Evolutionary conservation across 306 rosid species (phyloP), one percentile per base, ranked within the genome.

Genomic region (Psophocarpus tetragonolobus): DNA sequence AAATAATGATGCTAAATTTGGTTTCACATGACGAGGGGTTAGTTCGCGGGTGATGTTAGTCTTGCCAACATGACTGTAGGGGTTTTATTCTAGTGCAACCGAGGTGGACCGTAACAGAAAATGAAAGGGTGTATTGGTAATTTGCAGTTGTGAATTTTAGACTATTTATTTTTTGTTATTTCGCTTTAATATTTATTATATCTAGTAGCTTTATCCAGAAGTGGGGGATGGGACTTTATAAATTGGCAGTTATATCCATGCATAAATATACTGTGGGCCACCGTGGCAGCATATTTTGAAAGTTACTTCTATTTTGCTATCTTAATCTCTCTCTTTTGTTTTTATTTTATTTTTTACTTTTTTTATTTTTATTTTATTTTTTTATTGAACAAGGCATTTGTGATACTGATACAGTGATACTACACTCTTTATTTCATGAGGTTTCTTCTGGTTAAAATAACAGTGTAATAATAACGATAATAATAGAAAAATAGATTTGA

Each of bases 1-100:
- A 54, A 70, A 69, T 68, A 21, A 69, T 66, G 18, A 18, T 62
- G 58, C 4, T 76, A 70, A 74, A 57, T 56, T 69, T 38, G 58
- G 80, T 60, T 76, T 63, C 84, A 70, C 70, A 61, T 64, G 30
- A n/a, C 60, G 71, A 33, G 9, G 72, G 30, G 74, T 80, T 63
- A 50, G 79, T 6, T 76, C 75, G 66, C 45, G 71, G 92, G 91
- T 90, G 88, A 82, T 72, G 32, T 67, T 90, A 83, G 75, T 1
- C 1, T 70, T 54, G 44, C 84, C 76, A 58, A 82, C 61, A n/a
- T 48, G 86, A 81, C 68, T 18, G 69, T 58, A 68, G 68, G 56
- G 44, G 15, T 54, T 65, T 44, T 81, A 1, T 15, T 81, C 24
- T 70, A 17, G 86, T 71, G 87, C 68, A 86, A 38, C 13, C 57